Percentiles rank a stretch among this genome's conserved stretches.
These are phyloP conservation scores for Echium plantagineum DNA, from an alignment of 257 asterid species.

Conservation along the genomic window DNA sequence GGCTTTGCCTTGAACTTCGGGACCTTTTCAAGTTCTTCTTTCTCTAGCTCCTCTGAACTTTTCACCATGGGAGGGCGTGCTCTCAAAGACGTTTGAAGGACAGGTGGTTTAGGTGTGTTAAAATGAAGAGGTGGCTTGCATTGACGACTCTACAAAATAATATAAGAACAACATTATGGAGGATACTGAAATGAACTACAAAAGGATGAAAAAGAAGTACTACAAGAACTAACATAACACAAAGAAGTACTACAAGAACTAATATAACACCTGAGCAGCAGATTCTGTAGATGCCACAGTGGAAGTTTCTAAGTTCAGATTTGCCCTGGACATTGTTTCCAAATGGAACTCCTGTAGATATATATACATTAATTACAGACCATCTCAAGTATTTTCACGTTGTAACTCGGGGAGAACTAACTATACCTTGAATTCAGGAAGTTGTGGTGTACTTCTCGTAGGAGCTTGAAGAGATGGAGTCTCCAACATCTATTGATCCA, in stretches of 20 bases:
- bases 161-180: not conserved
- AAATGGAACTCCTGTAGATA: constrained; percentile 73
- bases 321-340: constrained; percentile 85
- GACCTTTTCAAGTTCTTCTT: constrained; percentile 56
- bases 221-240: constrained; percentile 12
- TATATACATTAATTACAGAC: not conserved
- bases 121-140: constrained; percentile 59
- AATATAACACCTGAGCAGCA: constrained; percentile 30
- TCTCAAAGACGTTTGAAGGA: constrained; percentile 63
- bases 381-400: not conserved
- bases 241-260: too few species aligned
- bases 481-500: constrained; percentile 46
- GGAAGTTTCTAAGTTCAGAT: constrained; percentile 54
- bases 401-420: too few species aligned
- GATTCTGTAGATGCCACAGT: constrained; percentile 54
- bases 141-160: constrained; percentile 42
- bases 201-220: not conserved
- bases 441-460: constrained; percentile 69
- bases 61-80: constrained; percentile 77
- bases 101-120: constrained; percentile 81
- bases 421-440: constrained; percentile 73
- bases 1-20: constrained; percentile 94
- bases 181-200: not conserved
- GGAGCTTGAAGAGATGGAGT: constrained; percentile 46
- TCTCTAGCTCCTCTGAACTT: constrained; percentile 59